Conservation (phyloP, 208 protist genomes). For the Sergeia podlipaevii region DNA sequence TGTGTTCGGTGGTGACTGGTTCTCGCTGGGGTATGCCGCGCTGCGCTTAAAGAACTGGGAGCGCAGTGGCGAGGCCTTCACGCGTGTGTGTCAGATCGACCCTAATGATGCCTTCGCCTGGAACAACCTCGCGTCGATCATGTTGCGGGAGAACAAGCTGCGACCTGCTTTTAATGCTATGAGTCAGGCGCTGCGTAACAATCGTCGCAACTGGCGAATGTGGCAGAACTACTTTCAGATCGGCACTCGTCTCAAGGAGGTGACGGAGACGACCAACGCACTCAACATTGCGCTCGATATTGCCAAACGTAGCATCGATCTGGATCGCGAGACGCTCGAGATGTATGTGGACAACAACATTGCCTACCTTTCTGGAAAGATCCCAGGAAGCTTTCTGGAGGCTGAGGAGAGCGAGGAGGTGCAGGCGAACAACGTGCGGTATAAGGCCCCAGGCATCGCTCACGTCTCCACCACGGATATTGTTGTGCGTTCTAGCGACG, state of each 20-base stretch:
- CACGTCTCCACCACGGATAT: not conserved
- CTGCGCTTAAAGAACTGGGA: conserved; percentile 67
- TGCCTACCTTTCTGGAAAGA: conserved; percentile 70
- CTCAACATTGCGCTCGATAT: conserved; percentile 76
- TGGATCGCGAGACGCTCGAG: conserved; percentile 60
- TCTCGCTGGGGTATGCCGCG: conserved; percentile 82
- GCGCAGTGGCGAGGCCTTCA: conserved; percentile 84
- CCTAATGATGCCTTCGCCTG: conserved; percentile 86
- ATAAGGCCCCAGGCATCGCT: not conserved
- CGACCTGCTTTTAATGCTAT: conserved; percentile 88
- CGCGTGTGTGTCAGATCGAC: conserved; percentile 87
- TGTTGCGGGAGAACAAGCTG: conserved; percentile 72
- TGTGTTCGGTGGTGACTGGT: conserved; percentile 91
- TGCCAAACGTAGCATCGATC: conserved; percentile 56
- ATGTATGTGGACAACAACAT: conserved; percentile 77
- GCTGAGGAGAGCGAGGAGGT: conserved; percentile 6
- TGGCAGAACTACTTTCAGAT: conserved; percentile 92
- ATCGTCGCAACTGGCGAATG: conserved; percentile 88
- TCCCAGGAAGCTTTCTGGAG: conserved; percentile 46
- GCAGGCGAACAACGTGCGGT: not conserved
- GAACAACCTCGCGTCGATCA: conserved; percentile 89
- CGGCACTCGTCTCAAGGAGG: conserved; percentile 79
- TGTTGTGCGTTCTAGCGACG: not conserved
- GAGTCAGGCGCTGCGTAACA: conserved; percentile 85
- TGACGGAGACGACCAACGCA: conserved; percentile 80